A percentile compares a stretch with the other conserved stretches of the same genome.
These are phyloP conservation scores for Acanthamoeba healyi DNA, from an alignment of 208 protist genomes.

Conservation along the genomic window DNA sequence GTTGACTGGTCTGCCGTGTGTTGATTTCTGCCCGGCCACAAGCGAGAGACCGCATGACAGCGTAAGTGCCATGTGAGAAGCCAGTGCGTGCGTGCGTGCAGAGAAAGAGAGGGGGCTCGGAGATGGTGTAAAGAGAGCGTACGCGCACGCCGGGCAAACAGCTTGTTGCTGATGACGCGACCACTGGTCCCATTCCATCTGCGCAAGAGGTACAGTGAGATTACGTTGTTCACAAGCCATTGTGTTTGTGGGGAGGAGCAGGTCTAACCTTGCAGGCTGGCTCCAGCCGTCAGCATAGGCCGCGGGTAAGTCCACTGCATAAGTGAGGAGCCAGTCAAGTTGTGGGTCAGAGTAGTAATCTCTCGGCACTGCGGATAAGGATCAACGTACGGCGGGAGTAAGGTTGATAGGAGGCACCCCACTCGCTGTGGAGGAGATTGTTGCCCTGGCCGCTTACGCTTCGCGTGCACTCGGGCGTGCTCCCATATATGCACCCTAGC, in stretches of 20 bases:
- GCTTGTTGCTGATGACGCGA: slow-evolving; percentile 17
- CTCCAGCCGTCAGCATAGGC: not conserved
- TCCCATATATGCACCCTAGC: slow-evolving; percentile 7
- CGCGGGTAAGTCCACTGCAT: not conserved
- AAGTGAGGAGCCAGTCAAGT: not conserved
- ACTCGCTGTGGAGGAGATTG: not conserved
- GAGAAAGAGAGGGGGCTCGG: not conserved
- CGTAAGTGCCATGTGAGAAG: no score
- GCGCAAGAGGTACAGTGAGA: not conserved
- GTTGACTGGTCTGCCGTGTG: not conserved
- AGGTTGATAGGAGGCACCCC: not conserved
- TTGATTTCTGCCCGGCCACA: not conserved
- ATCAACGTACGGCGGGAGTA: not conserved
- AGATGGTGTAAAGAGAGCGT: not conserved
- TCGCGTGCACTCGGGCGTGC: slow-evolving; percentile 11
- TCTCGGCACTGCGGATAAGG: not conserved
- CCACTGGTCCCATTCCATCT: slow-evolving; percentile 5
- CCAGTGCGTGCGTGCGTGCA: no score
- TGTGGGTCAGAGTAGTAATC: no score
- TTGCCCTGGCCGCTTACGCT: slow-evolving; percentile 51
- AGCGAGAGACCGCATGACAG: not conserved
- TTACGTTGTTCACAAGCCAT: not conserved
- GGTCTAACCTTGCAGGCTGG: not conserved
- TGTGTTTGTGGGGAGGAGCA: not conserved
- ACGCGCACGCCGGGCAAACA: slow-evolving; percentile 23